Base-by-base conservation (phyloP, 2,329 filamentous ascomycete genomes). In the Penicillium italicum region DNA sequence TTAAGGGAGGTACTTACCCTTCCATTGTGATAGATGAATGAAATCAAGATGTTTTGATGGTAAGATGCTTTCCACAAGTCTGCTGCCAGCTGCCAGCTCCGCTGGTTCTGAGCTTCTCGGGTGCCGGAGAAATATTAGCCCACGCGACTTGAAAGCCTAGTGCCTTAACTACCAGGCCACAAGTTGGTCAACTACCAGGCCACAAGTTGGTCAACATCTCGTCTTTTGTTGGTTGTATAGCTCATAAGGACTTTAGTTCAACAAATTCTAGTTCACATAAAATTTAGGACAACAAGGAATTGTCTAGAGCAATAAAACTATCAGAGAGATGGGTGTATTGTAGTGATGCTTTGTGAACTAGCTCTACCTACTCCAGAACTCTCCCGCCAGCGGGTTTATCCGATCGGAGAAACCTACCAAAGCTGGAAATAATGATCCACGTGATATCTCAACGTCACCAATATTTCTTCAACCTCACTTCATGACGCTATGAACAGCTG, bases 11-110 rank as follows among this genome's bases (percentile, higher is more conserved):
- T 2, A 64, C 68, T 49, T 62, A 74, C 72, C 65, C 69, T 50
- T 75, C 73, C 73, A 76, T 75, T 61, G 54, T 71, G 67, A 53
- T 56, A 47, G 53, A 34, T 49, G 42, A 42, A 16, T 34, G 12
- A 34, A 11, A 36, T 43, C 14, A n/a, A 43, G 28, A 36, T 45
- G 40, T 16, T 48, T 50, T 42, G 51, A 42, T 54, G 45, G 37
- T 40, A 49, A 33, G 51, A 43, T 54, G 51, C 36, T 48, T 49
- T 54, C 46, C 30, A 54, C 49, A 45, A 38, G 36, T 53, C 24
- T 42, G n/a, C 37, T 50, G 36, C 37, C 26, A 44, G 37, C 37
- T 43, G 28, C 37, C 30, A 50, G 48, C 48, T 50, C 48, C 48
- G 48, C 18, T 33, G 47, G 48, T 50, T 50, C 48, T 50, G 48